Base-by-base conservation (phyloP, 2,329 filamentous ascomycete species). In the Colletotrichum euphorbiae region DNA sequence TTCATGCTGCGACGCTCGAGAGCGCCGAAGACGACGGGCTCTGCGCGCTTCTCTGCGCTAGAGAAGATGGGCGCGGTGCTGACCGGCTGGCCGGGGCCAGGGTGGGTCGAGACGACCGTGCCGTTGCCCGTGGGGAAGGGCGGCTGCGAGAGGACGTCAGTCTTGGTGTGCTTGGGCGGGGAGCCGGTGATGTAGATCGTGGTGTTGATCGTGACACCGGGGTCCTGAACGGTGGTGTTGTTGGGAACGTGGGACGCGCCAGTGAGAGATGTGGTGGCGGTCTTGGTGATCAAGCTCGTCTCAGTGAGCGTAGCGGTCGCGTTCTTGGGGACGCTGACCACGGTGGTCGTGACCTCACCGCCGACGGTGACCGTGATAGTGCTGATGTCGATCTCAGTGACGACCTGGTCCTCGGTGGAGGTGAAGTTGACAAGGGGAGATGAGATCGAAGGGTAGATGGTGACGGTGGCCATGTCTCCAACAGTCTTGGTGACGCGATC, bases 241-340 rank as follows among this genome's bases (percentile, higher is more conserved):
- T 56, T 60, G 51, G 69, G 71, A 28, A 28, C 28, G 31, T 70
- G 62, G 9, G 42, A 31, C 24, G 52, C 64, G 48, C 69, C 40
- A 8, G 71, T 42, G 8, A 69, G 70, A 50, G 65, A 69, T 6
- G 12, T 15, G 2, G 72, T 73, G 59, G 63, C 71, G 43, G 38
- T 52, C 28, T 46, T 33, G 15, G 15, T 46, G 38, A 57, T 33
- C 17, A 38, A 13, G 13, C 45, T 24, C 8, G n/a, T 62, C 28
- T 78, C 72, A 63, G 73, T 74, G 66, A 79, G 72, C 13, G 77
- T 80, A n/a, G 74, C 77, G 64, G 76, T 78, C 28, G 74, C 73
- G 24, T 75, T 74, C 57, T 64, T 54, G 24, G 50, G 31, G 33
- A 66, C 62, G 15, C 46, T 58, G 28, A 58, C 59, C 17, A 51